A percentile compares a stretch with the other conserved stretches of the same genome.
phyloP scores from a whole-genome alignment of 2,329 filamentous ascomycete genomes.

The Penicillium sp. region DNA sequence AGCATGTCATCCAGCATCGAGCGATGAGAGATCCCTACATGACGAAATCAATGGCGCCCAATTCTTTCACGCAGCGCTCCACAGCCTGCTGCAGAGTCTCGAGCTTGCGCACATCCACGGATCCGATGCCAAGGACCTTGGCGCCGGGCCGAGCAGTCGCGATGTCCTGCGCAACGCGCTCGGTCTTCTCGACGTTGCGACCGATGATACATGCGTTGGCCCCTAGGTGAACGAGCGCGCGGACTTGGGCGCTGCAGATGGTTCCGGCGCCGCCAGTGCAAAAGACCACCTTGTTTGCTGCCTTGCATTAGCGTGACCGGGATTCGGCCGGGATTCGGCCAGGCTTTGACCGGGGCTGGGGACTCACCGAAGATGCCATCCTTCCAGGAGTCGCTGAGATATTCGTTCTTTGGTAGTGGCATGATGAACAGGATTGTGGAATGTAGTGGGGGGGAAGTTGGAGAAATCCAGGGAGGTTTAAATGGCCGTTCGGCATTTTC shows the following conservation, averaged over 20 bases:
- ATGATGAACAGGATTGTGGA: slow-evolving; percentile 45
- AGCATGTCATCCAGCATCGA: slow-evolving; percentile 7
- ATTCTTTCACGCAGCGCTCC: slow-evolving; percentile 74
- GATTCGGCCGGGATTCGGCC: too few species aligned
- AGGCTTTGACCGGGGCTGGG: neutral
- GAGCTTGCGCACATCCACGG: slow-evolving; percentile 70
- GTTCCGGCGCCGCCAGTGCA: slow-evolving; percentile 92
- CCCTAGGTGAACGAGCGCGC: slow-evolving; percentile 85
- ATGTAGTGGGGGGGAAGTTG: neutral
- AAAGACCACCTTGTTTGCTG: slow-evolving; percentile 86
- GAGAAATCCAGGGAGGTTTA: neutral
- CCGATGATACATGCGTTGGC: slow-evolving; percentile 94
- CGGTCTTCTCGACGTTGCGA: slow-evolving; percentile 85
- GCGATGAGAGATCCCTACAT: slow-evolving; percentile 61
- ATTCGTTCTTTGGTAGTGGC: slow-evolving; percentile 71
- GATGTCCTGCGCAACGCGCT: slow-evolving; percentile 76
- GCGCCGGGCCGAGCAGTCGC: slow-evolving; percentile 74
- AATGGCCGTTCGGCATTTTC: slow-evolving; percentile 12
- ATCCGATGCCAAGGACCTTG: slow-evolving; percentile 83
- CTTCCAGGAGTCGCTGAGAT: slow-evolving; percentile 80
- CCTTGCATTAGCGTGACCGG: slow-evolving; percentile 9
- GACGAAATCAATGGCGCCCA: slow-evolving; percentile 88
- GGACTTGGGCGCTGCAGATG: slow-evolving; percentile 92
- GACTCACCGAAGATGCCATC: slow-evolving; percentile 79
- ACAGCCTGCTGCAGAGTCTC: slow-evolving; percentile 71